These are phyloP conservation scores for Teratosphaeria epicoccoides DNA, from an alignment of 2,329 filamentous ascomycete species.

Conservation along the genomic window DNA sequence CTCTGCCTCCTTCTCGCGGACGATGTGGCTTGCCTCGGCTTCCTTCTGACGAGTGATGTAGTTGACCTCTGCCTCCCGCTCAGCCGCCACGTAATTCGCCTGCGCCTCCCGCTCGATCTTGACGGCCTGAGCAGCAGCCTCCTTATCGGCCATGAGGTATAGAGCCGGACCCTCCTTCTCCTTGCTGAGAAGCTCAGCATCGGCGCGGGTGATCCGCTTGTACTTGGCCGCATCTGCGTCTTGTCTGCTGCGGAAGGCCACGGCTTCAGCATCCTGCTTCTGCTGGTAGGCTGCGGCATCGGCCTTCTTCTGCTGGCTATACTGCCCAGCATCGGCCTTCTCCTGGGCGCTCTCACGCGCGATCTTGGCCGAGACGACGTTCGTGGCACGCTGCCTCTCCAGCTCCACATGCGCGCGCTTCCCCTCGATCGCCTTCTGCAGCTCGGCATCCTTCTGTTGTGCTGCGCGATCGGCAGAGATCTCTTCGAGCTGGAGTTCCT, in stretches of 20 bases:
- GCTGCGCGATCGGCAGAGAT: constrained; percentile 64
- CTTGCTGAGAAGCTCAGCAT: constrained; percentile 10
- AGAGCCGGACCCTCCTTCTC: constrained; percentile 25
- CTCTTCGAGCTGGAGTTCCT: constrained; percentile 64
- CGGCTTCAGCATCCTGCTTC: constrained; percentile 49
- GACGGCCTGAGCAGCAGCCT: constrained; percentile 50
- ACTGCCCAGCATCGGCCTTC: constrained; percentile 48
- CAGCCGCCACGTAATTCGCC: constrained; percentile 38
- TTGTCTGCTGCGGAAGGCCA: constrained; percentile 30
- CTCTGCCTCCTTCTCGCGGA: constrained; percentile 63
- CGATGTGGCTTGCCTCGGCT: constrained; percentile 50
- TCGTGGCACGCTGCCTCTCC: constrained; percentile 64
- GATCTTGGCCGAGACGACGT: constrained; percentile 69
- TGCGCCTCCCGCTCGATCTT: constrained; percentile 32
- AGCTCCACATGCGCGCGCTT: constrained; percentile 71
- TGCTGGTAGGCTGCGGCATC: constrained; percentile 47
- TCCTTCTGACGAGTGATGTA: constrained; percentile 37
- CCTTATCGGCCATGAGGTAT: constrained; percentile 33
- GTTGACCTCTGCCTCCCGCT: constrained; percentile 30
- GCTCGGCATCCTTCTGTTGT: constrained; percentile 66
- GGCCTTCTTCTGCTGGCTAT: constrained; percentile 42
- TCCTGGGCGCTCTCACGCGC: constrained; percentile 54
- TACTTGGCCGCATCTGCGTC: constrained; percentile 31
- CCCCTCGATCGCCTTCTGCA: constrained; percentile 66
- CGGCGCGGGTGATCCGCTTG: constrained; percentile 23